Evolutionary conservation across 192 early-diverging fungal genomes (phyloP).

Genomic region (Podila clonocystis): DNA sequence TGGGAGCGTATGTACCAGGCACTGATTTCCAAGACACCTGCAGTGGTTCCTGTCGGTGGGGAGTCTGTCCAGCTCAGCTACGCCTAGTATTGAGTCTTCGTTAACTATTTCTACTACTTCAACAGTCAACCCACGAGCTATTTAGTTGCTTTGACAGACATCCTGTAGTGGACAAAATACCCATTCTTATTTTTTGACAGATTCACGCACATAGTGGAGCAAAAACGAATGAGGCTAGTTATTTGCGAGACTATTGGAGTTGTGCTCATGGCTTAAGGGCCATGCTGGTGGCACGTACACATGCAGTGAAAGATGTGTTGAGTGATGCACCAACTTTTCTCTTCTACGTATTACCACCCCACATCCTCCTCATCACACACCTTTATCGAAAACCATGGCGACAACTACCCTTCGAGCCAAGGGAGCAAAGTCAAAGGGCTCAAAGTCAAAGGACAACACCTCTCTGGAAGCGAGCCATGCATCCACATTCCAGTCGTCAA

Average conservation of each 20-base stretch:
- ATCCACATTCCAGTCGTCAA: background rate
- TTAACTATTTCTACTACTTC: background rate
- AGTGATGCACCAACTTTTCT: no score
- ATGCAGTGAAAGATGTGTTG: no score
- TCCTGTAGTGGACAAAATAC: background rate
- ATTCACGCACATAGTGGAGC: no score
- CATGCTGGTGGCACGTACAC: no score
- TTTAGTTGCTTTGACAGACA: background rate
- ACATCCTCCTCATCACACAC: background rate
- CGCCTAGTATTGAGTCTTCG: constrained; percentile 1
- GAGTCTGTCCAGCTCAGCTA: constrained; percentile 40
- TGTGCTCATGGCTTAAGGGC: no score
- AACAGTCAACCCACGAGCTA: background rate
- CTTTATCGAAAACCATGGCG: constrained; percentile 13
- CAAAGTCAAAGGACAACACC: constrained; percentile 1
- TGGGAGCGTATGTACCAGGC: constrained; percentile 49
- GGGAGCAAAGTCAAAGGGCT: constrained; percentile 1
- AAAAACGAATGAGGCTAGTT: no score
- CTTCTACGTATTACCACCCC: no score
- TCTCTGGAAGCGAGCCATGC: background rate
- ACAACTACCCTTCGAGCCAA: constrained; percentile 26
- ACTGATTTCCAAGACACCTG: constrained; percentile 30
- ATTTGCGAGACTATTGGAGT: no score
- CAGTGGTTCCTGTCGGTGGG: constrained; percentile 31
- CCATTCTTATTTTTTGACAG: no score